phyloP scores from a whole-genome alignment of 2,329 filamentous ascomycete species.

The Sclerotiophoma versabilis region DNA sequence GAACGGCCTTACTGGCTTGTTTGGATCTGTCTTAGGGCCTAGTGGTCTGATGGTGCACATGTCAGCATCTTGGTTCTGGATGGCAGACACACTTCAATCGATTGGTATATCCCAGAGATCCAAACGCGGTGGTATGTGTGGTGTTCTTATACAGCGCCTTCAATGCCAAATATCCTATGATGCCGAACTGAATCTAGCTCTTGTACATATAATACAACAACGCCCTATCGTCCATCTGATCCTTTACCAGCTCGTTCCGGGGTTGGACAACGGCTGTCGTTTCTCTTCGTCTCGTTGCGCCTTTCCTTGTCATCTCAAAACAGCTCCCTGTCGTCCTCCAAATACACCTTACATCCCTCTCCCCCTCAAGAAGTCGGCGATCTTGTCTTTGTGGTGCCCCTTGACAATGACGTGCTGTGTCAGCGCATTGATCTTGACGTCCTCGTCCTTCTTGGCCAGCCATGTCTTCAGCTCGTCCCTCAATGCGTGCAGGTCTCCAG shows the following conservation, averaged over 20 bases:
- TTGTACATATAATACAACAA: constrained; percentile 20
- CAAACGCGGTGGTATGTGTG: not conserved
- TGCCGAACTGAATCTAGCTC: not conserved
- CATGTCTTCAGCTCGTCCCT: constrained; percentile 67
- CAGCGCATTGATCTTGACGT: constrained; percentile 64
- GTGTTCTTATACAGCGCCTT: not conserved
- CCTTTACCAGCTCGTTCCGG: too few species aligned
- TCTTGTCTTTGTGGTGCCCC: constrained; percentile 25
- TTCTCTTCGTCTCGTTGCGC: not conserved
- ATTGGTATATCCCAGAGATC: too few species aligned
- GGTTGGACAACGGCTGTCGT: not conserved
- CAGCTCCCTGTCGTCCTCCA: too few species aligned
- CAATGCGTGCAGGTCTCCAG: constrained; percentile 73
- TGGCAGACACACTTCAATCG: not conserved
- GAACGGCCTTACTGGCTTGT: too few species aligned
- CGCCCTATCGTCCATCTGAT: not conserved
- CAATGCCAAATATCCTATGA: not conserved
- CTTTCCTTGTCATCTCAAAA: too few species aligned
- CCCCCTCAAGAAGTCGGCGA: constrained; percentile 23
- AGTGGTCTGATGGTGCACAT: not conserved
- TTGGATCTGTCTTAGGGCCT: too few species aligned
- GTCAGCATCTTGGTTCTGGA: not conserved
- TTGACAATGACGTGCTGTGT: constrained; percentile 70
- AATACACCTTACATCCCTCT: constrained; percentile 28
- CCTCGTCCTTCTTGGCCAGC: constrained; percentile 63